Conservation (phyloP, 768 basidiomycete genomes). For the Lentinula sp. region DNA sequence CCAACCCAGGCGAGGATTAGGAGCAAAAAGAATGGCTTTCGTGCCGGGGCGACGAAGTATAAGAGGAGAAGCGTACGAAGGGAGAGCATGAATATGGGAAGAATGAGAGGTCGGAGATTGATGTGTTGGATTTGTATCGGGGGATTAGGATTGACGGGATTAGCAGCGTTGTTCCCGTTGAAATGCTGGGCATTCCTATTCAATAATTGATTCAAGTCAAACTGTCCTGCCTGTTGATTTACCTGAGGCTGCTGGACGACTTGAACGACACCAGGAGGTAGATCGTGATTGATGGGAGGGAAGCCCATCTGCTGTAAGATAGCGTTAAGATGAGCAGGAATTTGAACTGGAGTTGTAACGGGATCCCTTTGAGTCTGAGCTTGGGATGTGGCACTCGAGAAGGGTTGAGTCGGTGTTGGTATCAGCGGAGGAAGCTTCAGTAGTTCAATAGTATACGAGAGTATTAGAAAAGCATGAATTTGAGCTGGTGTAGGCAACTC, state of each 20-base stretch:
- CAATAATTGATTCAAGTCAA: slow-evolving; percentile 5
- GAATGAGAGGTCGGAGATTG: slow-evolving; percentile 59
- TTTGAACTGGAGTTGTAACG: slow-evolving; percentile 10
- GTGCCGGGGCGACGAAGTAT: slow-evolving; percentile 72
- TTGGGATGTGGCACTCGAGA: slow-evolving; percentile 17
- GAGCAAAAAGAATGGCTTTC: slow-evolving; percentile 64
- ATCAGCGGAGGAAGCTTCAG: slow-evolving; percentile 24
- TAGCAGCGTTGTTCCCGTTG: slow-evolving; percentile 4
- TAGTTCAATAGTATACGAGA: slow-evolving; percentile 52
- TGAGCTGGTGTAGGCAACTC: slow-evolving; percentile 53
- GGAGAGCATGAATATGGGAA: slow-evolving; percentile 61
- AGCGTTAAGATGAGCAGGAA: slow-evolving; percentile 50
- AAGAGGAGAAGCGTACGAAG: slow-evolving; percentile 63
- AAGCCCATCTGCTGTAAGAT: slow-evolving; percentile 63
- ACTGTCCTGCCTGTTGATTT: slow-evolving; percentile 12
- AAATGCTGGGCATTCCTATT: background rate
- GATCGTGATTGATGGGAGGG: slow-evolving; percentile 38
- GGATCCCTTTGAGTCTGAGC: too few relatives aligned
- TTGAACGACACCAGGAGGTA: slow-evolving; percentile 3
- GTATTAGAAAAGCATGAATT: slow-evolving; percentile 56
- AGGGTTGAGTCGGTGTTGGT: slow-evolving; percentile 9
- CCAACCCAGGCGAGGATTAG: slow-evolving; percentile 64
- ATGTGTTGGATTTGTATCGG: slow-evolving; percentile 46
- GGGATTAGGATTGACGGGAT: slow-evolving; percentile 3
- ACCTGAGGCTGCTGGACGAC: background rate